Evolutionary conservation across 2,329 filamentous ascomycete species (phyloP).

Genomic region (Phaeosphaeriaceae sp.): DNA sequence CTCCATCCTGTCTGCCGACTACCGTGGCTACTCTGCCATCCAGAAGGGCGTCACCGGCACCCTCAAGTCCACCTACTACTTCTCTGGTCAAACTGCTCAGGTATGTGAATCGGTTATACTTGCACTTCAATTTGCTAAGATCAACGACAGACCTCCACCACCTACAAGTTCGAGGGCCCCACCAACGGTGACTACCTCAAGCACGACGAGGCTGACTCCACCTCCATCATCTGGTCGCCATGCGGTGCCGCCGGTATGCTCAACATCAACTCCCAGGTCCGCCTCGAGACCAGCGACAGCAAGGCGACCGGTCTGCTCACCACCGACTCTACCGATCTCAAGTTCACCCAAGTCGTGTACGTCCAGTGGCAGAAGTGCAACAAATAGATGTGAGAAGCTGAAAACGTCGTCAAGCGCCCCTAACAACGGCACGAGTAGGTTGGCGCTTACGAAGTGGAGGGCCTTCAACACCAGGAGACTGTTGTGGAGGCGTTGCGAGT

Average conservation of each 20-base stretch:
- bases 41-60: conserved; percentile 57
- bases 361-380: conserved; percentile 55
- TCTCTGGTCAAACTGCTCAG: conserved; percentile 57
- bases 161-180: conserved; percentile 52
- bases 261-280: conserved; percentile 63
- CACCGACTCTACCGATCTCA: conserved; percentile 59
- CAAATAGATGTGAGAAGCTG: conserved; percentile 19
- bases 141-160: conserved; percentile 39
- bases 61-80: conserved; percentile 64
- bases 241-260: conserved; percentile 59
- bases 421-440: conserved; percentile 12
- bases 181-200: conserved; percentile 49
- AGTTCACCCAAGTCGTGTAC: conserved; percentile 55
- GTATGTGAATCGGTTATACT: conserved; percentile 25
- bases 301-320: conserved; percentile 52
- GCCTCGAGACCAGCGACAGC: conserved; percentile 44
- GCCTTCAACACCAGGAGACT: conserved; percentile 8
- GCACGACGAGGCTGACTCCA: conserved; percentile 52
- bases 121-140: not conserved
- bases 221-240: conserved; percentile 61
- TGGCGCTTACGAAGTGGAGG: conserved; percentile 8
- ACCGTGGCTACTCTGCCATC: conserved; percentile 60
- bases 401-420: conserved; percentile 12
- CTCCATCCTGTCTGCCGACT: conserved; percentile 61
- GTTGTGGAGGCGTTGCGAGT: conserved; percentile 7